Evolutionary conservation across 805 yeast genomes (phyloP).

Genomic region (Metschnikowia henanensis): DNA sequence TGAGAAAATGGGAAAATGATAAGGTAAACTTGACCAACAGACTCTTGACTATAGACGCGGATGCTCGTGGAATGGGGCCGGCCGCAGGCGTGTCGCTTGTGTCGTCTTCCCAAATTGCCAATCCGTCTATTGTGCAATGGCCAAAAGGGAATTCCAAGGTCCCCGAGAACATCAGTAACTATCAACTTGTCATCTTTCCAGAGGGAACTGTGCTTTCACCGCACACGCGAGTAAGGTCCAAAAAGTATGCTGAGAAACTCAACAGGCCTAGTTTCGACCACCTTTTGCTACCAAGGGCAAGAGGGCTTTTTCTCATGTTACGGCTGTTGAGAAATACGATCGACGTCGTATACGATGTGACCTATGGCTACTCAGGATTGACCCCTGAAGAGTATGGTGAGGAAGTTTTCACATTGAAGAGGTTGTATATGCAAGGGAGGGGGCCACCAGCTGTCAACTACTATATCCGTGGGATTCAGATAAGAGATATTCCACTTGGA

Average conservation of each 20-base stretch:
- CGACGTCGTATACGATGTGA: constrained; percentile 71
- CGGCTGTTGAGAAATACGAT: constrained; percentile 53
- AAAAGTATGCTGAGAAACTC: constrained; percentile 53
- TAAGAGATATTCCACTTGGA: constrained; percentile 64
- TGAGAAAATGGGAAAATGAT: constrained; percentile 86
- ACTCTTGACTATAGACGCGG: constrained; percentile 57
- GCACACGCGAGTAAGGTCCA: constrained; percentile 59
- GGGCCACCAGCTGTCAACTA: constrained; percentile 70
- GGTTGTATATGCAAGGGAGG: constrained; percentile 64
- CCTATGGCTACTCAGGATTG: constrained; percentile 81
- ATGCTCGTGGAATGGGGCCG: constrained; percentile 58
- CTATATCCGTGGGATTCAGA: constrained; percentile 56
- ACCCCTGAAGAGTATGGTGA: constrained; percentile 69
- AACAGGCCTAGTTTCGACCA: constrained; percentile 53
- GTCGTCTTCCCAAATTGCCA: constrained; percentile 27
- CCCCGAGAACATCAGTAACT: constrained; percentile 20
- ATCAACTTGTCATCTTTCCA: constrained; percentile 79
- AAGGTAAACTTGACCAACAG: constrained; percentile 54
- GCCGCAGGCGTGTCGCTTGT: constrained; percentile 41
- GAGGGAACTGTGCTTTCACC: constrained; percentile 89
- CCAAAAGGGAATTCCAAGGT: constrained; percentile 25
- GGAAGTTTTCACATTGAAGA: constrained; percentile 63
- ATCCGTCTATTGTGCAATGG: constrained; percentile 25
- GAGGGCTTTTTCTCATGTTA: constrained; percentile 74
- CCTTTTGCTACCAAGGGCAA: constrained; percentile 76